Evolutionary conservation across 164 flowering plant genomes (phyloP).

Genomic region (Annona cherimola): DNA sequence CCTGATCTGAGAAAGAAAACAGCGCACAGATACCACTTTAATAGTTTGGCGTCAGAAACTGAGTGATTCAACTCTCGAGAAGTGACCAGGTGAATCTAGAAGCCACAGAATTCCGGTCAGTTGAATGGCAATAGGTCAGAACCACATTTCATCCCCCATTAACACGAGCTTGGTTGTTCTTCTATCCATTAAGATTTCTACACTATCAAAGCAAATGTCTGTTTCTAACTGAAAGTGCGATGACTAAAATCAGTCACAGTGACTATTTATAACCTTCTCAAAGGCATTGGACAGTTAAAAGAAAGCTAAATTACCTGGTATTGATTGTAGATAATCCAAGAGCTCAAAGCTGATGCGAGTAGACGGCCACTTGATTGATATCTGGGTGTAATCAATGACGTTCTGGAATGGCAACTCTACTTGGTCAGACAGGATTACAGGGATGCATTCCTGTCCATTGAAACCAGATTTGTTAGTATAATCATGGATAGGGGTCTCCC

Average conservation of each 20-base stretch:
- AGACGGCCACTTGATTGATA: constrained; percentile 95
- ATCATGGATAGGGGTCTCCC: not conserved
- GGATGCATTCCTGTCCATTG: constrained; percentile 79
- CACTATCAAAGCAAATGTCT: not conserved
- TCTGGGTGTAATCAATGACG: constrained; percentile 69
- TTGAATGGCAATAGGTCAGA: not conserved
- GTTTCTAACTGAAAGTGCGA: not conserved
- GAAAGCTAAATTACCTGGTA: constrained; percentile 49
- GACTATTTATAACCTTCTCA: not conserved
- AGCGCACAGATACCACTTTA: not conserved
- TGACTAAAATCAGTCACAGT: not conserved
- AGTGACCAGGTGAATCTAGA: not conserved
- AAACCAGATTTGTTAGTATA: constrained; percentile 3
- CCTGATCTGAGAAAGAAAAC: constrained; percentile 44
- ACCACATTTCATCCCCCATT: not conserved
- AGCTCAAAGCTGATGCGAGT: constrained; percentile 62
- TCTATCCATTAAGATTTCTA: not conserved
- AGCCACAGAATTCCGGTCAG: not conserved
- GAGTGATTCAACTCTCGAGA: not conserved
- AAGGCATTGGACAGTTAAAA: not conserved
- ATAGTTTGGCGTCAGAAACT: not conserved
- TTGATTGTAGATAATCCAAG: constrained; percentile 72
- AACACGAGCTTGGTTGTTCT: not conserved
- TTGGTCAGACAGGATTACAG: constrained; percentile 88
- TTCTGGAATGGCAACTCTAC: constrained; percentile 87